phyloP scores from a whole-genome alignment of 371 early-diverging fungal genomes.

The Mucor ambiguus region DNA sequence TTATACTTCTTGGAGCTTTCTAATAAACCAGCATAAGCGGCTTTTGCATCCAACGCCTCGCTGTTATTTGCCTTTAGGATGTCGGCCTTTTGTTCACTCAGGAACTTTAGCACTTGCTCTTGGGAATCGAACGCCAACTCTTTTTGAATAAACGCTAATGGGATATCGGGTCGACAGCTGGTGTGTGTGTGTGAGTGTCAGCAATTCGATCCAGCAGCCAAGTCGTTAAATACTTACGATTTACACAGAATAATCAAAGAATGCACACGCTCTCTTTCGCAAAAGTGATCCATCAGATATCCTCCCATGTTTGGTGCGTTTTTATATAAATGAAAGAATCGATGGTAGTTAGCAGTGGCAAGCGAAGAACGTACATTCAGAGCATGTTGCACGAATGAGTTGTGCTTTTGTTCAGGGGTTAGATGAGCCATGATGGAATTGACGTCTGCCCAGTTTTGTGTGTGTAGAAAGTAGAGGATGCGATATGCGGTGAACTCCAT shows the following conservation, averaged over 20 bases:
- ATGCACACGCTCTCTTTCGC: slow-evolving; percentile 80
- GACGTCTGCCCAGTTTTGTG: slow-evolving; percentile 83
- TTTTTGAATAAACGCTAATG: slow-evolving; percentile 43
- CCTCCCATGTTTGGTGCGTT: slow-evolving; percentile 83
- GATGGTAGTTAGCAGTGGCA: slow-evolving; percentile 79
- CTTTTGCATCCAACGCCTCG: slow-evolving; percentile 55
- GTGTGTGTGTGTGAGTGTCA: neutral
- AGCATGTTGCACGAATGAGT: slow-evolving; percentile 75
- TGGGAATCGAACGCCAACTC: slow-evolving; percentile 56
- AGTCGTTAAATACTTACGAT: slow-evolving; percentile 52
- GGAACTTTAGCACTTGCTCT: slow-evolving; percentile 49
- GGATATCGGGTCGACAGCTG: slow-evolving; percentile 39
- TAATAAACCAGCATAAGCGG: slow-evolving; percentile 47
- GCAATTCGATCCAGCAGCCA: neutral
- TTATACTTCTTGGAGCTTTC: slow-evolving; percentile 65
- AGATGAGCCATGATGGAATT: slow-evolving; percentile 67
- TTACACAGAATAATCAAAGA: slow-evolving; percentile 69
- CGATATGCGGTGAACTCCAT: slow-evolving; percentile 93
- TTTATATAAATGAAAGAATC: slow-evolving; percentile 78
- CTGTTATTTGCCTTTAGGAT: slow-evolving; percentile 12
- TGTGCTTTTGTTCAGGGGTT: slow-evolving; percentile 54
- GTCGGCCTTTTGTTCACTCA: slow-evolving; percentile 39
- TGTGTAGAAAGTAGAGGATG: slow-evolving; percentile 86
- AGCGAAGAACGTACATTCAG: slow-evolving; percentile 80
- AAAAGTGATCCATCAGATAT: slow-evolving; percentile 89